Percentiles rank a stretch among this genome's conserved stretches.
Conservation (phyloP, 1,284 basidiomycete species). For the Ganoderma sp. region DNA sequence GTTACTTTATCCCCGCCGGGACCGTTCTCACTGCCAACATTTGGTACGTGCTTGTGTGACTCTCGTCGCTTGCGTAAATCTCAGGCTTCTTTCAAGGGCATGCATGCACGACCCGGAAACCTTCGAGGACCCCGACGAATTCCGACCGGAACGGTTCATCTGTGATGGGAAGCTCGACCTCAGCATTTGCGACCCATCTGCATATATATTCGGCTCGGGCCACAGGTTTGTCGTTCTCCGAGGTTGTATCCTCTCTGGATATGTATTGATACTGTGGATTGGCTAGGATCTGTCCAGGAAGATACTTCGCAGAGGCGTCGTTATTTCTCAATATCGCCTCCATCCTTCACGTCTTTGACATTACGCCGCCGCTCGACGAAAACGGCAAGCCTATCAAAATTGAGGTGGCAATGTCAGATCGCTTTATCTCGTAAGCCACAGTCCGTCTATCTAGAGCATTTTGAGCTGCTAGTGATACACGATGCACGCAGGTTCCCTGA, state of each 20-base stretch:
- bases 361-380: slow-evolving; percentile 14
- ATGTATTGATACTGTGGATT: background rate
- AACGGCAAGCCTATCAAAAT: background rate
- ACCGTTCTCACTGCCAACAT: slow-evolving; percentile 26
- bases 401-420: background rate
- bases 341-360: slow-evolving; percentile 27
- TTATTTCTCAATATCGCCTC: slow-evolving; percentile 29
- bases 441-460: background rate
- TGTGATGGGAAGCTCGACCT: background rate
- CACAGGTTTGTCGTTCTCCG: background rate
- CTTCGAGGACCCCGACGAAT: slow-evolving; percentile 29
- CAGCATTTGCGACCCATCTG: background rate
- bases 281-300: slow-evolving; percentile 5
- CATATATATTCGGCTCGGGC: slow-evolving; percentile 2
- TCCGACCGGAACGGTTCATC: slow-evolving; percentile 30
- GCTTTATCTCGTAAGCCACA: slow-evolving; percentile 11
- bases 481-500: slow-evolving; percentile 30
- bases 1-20: slow-evolving; percentile 35
- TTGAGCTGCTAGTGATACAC: background rate
- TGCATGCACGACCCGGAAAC: slow-evolving; percentile 30
- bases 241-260: background rate
- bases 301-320: slow-evolving; percentile 23
- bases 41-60: slow-evolving; percentile 20
- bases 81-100: slow-evolving; percentile 11
- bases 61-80: background rate